Conservation (phyloP, 2,329 filamentous ascomycete genomes). For the Fusarium tupiense region DNA sequence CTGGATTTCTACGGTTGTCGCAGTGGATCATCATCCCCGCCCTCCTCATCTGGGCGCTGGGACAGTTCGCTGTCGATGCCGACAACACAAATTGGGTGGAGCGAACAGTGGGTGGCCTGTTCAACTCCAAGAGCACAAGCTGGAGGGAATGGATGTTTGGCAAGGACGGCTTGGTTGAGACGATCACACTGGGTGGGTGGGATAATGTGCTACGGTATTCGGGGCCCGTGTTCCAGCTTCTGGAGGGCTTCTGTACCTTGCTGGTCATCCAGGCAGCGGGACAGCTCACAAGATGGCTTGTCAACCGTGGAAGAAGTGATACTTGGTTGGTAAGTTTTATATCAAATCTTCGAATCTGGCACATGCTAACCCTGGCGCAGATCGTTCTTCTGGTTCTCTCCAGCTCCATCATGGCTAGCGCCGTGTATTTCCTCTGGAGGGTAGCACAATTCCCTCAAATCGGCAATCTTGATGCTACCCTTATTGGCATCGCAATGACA, state of each 20-base stretch:
- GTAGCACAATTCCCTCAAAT: constrained; percentile 94
- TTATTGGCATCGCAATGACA: constrained; percentile 93
- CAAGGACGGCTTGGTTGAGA: constrained; percentile 83
- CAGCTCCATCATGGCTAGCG: constrained; percentile 90
- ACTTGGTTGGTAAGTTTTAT: constrained; percentile 85
- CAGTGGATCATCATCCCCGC: constrained; percentile 90
- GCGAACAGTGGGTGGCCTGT: constrained; percentile 75
- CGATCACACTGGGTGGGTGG: constrained; percentile 84
- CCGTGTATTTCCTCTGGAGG: constrained; percentile 95
- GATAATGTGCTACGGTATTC: constrained; percentile 89
- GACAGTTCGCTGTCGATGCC: constrained; percentile 93
- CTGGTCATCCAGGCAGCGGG: constrained; percentile 95
- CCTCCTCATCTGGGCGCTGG: constrained; percentile 93
- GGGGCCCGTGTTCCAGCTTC: constrained; percentile 91
- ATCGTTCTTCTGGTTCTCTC: constrained; percentile 89
- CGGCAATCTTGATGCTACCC: constrained; percentile 87
- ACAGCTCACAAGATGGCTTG: constrained; percentile 93
- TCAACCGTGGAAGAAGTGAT: constrained; percentile 92
- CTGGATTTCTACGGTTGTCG: constrained; percentile 74
- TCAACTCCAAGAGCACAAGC: constrained; percentile 69
- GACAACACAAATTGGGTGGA: constrained; percentile 82
- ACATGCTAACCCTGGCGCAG: constrained; percentile 61
- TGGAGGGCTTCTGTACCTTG: constrained; percentile 96
- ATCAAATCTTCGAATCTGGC: neutral
- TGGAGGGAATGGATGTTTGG: constrained; percentile 89